phyloP scores from a whole-genome alignment of 306 rosid genomes.

The Quercus ilex region DNA sequence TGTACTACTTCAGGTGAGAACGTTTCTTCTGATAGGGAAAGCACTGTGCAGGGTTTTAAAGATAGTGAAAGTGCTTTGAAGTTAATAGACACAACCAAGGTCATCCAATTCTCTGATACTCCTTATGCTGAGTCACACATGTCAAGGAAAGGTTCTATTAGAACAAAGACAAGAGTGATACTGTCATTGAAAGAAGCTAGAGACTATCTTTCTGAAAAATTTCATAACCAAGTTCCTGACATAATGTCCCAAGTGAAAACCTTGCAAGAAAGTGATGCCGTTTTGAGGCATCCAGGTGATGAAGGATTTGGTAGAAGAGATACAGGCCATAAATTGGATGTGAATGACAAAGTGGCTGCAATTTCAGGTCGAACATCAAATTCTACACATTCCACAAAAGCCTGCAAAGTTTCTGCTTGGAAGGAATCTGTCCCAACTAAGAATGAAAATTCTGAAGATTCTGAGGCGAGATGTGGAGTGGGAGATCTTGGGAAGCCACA shows the following conservation, averaged over 20 bases:
- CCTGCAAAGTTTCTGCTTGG: conserved; percentile 31
- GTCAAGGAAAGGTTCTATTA: conserved; percentile 25
- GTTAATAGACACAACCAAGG: conserved; percentile 17
- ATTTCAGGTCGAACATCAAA: conserved; percentile 33
- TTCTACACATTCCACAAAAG: conserved; percentile 31
- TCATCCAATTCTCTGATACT: conserved; percentile 6
- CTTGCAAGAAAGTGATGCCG: conserved; percentile 25
- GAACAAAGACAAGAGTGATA: conserved; percentile 60
- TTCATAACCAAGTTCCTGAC: conserved; percentile 35
- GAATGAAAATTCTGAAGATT: conserved; percentile 27
- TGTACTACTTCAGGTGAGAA: conserved; percentile 21
- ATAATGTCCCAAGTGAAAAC: conserved; percentile 22
- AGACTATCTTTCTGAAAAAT: conserved; percentile 62
- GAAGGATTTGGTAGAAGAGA: conserved; percentile 21
- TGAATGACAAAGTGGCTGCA: conserved; percentile 17
- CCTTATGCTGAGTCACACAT: conserved; percentile 32
- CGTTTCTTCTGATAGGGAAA: conserved; percentile 31
- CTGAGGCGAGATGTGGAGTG: conserved; percentile 20
- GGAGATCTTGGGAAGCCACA: conserved; percentile 32
- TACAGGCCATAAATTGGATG: conserved; percentile 22
- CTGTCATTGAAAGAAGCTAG: conserved; percentile 84
- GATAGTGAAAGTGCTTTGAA: conserved; percentile 19
- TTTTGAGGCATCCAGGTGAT: conserved; percentile 31
- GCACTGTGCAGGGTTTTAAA: conserved; percentile 24
- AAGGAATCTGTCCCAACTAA: conserved; percentile 27